Evolutionary conservation across 768 basidiomycete species (phyloP).

Genomic region (Mycena maculata): DNA sequence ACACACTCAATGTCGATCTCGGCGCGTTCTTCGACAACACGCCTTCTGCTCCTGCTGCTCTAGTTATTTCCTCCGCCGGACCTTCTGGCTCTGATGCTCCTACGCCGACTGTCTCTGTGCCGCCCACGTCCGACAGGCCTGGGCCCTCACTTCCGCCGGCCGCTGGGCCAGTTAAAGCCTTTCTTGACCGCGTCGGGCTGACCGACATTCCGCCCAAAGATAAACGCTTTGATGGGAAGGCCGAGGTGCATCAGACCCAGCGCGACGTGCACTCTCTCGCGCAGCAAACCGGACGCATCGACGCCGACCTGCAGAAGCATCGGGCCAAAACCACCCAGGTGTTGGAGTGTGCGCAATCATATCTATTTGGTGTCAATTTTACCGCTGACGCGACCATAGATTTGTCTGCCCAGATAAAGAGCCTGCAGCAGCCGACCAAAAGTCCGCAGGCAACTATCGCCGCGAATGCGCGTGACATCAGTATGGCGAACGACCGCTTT

Average conservation of each 20-base stretch:
- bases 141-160: background rate
- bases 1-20: background rate
- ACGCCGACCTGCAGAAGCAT: background rate
- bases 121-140: background rate
- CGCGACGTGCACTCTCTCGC: background rate
- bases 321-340: background rate
- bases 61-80: too few relatives aligned
- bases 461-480: background rate
- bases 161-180: background rate
- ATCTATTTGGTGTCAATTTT: background rate
- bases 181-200: background rate
- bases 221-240: slow-evolving; percentile 2
- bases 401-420: background rate
- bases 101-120: background rate
- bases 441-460: background rate
- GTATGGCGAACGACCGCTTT: background rate
- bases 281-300: background rate
- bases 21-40: background rate
- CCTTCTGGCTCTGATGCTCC: background rate
- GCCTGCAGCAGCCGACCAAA: background rate
- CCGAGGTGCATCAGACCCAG: background rate
- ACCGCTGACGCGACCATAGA: background rate
- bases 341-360: background rate
- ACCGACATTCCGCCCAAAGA: background rate
- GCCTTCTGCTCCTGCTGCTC: background rate